phyloP scores from a whole-genome alignment of 1,284 basidiomycete genomes.

The Sphaerobolus stellatus region DNA sequence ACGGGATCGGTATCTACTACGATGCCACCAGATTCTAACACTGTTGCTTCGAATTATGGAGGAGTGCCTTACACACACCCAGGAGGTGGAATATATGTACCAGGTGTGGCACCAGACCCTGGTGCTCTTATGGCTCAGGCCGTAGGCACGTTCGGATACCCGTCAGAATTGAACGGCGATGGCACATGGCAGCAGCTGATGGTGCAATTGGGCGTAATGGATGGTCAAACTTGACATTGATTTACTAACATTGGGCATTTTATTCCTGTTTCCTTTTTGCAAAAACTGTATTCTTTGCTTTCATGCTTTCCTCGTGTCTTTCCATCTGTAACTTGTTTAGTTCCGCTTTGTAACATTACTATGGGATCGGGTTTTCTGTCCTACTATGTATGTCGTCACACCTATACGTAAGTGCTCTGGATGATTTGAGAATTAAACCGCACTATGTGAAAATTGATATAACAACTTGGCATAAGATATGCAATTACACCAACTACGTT shows the following conservation, averaged over 20 bases:
- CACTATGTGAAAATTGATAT: too few relatives aligned
- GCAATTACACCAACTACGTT: too few relatives aligned
- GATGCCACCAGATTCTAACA: not conserved
- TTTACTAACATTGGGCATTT: not conserved
- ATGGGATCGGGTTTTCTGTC: not conserved
- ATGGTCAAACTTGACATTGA: not conserved
- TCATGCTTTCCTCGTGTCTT: not conserved
- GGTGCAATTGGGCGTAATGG: conserved; percentile 13
- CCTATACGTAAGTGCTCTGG: too few relatives aligned
- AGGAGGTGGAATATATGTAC: conserved; percentile 1
- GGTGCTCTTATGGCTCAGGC: conserved; percentile 6
- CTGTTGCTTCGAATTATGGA: not conserved
- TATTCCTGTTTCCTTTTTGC: not conserved
- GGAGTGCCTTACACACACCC: not conserved
- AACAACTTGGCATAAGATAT: too few relatives aligned
- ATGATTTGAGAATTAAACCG: too few relatives aligned
- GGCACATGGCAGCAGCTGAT: conserved; percentile 13
- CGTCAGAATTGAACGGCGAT: conserved; percentile 9
- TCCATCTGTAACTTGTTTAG: not conserved
- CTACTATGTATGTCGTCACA: too few relatives aligned
- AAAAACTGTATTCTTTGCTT: not conserved
- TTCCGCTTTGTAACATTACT: not conserved
- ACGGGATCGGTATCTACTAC: not conserved
- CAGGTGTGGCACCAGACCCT: conserved; percentile 1
- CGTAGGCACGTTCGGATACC: conserved; percentile 8